Percentiles rank a stretch among this genome's conserved stretches.
These are phyloP conservation scores for Closterium sp. DNA, from an alignment of 139 green algal genomes.

Conservation along the genomic window DNA sequence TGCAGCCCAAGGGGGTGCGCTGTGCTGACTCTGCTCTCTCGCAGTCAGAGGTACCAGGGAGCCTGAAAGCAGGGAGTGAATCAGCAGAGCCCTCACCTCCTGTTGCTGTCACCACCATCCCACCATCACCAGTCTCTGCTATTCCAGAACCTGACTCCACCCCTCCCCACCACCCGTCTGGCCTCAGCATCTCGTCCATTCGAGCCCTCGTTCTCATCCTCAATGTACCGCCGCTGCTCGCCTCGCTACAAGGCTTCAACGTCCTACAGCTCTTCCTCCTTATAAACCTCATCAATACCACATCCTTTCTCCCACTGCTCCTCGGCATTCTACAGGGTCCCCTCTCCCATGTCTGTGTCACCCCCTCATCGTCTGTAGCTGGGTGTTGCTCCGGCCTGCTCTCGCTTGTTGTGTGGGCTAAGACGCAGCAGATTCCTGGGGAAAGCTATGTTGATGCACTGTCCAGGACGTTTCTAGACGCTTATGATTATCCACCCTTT, in stretches of 20 bases:
- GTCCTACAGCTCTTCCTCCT: slow-evolving; percentile 76
- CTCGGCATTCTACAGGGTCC: slow-evolving; percentile 36
- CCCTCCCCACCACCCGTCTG: not conserved
- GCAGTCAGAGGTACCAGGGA: no score
- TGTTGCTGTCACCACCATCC: no score
- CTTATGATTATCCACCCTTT: slow-evolving; percentile 57
- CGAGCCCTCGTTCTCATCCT: slow-evolving; percentile 62
- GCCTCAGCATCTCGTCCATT: slow-evolving; percentile 21
- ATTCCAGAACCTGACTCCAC: not conserved
- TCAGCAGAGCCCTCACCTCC: no score
- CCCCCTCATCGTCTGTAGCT: not conserved
- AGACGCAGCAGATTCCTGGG: not conserved
- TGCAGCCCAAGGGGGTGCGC: slow-evolving; percentile 18
- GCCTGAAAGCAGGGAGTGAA: no score
- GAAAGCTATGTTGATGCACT: not conserved
- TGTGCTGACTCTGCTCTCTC: no score
- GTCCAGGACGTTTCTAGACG: not conserved
- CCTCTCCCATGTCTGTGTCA: not conserved
- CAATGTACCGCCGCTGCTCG: slow-evolving; percentile 68
- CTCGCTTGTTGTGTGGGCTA: slow-evolving; percentile 5
- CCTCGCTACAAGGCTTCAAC: slow-evolving; percentile 49
- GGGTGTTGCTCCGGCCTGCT: not conserved
- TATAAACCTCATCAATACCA: slow-evolving; percentile 71
- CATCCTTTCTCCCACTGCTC: slow-evolving; percentile 62
- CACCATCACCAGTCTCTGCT: not conserved